phyloP scores from a whole-genome alignment of 2,329 filamentous ascomycete genomes.

The Phyllosticta ampelicida region DNA sequence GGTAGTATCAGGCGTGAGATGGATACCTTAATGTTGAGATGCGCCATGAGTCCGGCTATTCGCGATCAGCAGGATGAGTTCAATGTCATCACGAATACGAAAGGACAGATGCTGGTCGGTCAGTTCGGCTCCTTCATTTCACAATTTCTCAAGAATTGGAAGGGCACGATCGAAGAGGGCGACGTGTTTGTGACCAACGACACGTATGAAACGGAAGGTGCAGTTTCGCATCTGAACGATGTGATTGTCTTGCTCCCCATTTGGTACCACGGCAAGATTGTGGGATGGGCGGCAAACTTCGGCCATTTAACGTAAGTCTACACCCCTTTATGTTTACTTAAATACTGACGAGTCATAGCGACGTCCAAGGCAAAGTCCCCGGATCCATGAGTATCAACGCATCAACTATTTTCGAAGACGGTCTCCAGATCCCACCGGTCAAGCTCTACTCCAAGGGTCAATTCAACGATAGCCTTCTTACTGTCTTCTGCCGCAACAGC shows the following conservation, averaged over 20 bases:
- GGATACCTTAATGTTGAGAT: constrained; percentile 42
- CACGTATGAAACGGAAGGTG: constrained; percentile 38
- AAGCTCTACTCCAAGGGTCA: constrained; percentile 37
- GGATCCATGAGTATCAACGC: constrained; percentile 42
- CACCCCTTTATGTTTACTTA: not conserved
- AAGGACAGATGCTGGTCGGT: constrained; percentile 41
- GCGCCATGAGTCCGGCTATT: constrained; percentile 41
- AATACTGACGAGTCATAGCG: constrained; percentile 5
- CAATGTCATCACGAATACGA: constrained; percentile 41
- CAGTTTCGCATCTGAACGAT: constrained; percentile 41
- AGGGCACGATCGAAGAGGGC: constrained; percentile 38
- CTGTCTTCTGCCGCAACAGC: constrained; percentile 39
- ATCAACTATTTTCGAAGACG: constrained; percentile 39
- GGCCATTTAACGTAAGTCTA: constrained; percentile 36
- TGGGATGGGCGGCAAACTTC: constrained; percentile 42
- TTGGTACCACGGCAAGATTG: constrained; percentile 32
- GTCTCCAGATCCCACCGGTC: constrained; percentile 39
- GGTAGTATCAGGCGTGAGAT: constrained; percentile 40
- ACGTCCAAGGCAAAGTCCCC: constrained; percentile 36
- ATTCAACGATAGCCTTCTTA: constrained; percentile 35
- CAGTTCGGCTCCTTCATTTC: constrained; percentile 42
- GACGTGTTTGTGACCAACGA: constrained; percentile 44
- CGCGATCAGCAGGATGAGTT: constrained; percentile 44
- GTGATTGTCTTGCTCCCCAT: constrained; percentile 41
- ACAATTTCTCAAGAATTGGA: constrained; percentile 37